Evolutionary conservation across 1,139 yeast genomes (phyloP).

Genomic region (Scheffersomyces quercinus): DNA sequence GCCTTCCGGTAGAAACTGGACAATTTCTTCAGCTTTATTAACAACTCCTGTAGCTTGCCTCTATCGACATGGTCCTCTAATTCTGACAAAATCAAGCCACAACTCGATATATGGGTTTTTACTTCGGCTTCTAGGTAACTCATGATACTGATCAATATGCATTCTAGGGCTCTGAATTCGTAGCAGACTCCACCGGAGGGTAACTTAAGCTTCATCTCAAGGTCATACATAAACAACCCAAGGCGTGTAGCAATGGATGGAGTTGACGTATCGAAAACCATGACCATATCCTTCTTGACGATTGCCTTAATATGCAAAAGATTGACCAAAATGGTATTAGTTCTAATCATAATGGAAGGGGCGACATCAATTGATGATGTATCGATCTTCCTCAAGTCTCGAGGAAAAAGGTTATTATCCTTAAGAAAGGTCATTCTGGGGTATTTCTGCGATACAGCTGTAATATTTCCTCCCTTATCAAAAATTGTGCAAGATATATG

Average conservation of each 20-base stretch:
- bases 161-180: constrained; percentile 88
- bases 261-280: constrained; percentile 75
- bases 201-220: constrained; percentile 72
- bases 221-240: constrained; percentile 81
- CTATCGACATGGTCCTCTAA: constrained; percentile 85
- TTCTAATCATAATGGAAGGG: constrained; percentile 81
- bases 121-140: constrained; percentile 84
- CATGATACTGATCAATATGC: constrained; percentile 81
- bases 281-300: constrained; percentile 75
- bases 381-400: constrained; percentile 86
- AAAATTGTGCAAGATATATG: constrained; percentile 71
- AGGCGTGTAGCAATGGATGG: constrained; percentile 57
- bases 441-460: constrained; percentile 73
- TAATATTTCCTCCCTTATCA: constrained; percentile 69
- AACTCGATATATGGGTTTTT: constrained; percentile 67
- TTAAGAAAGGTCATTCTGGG: constrained; percentile 75
- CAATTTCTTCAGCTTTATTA: constrained; percentile 78
- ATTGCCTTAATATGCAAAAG: constrained; percentile 85
- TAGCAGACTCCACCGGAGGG: constrained; percentile 46
- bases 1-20: constrained; percentile 85
- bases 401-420: constrained; percentile 74
- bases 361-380: constrained; percentile 86
- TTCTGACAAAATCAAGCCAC: constrained; percentile 78
- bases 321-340: constrained; percentile 76
- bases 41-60: constrained; percentile 73